phyloP scores from a whole-genome alignment of 352 stramenopile genomes.

The Pythium dissotocum region DNA sequence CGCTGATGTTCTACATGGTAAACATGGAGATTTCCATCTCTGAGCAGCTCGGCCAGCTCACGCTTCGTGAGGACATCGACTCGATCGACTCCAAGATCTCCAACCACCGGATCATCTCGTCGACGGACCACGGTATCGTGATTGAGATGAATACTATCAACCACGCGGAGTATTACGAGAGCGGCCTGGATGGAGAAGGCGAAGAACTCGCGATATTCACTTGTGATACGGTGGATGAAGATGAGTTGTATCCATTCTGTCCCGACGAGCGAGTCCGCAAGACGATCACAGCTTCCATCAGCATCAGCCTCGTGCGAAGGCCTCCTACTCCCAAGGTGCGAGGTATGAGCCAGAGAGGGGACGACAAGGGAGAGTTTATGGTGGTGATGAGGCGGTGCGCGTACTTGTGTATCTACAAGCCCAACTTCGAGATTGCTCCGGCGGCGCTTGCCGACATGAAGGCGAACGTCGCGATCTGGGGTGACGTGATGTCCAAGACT shows the following conservation, averaged over 20 bases:
- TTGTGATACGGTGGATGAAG: slow-evolving; percentile 42
- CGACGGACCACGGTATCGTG: slow-evolving; percentile 21
- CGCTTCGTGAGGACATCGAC: slow-evolving; percentile 53
- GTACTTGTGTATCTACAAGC: slow-evolving; percentile 6
- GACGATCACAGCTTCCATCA: slow-evolving; percentile 28
- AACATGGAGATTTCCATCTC: slow-evolving; percentile 68
- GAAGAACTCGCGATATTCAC: slow-evolving; percentile 34
- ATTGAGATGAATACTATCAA: slow-evolving; percentile 27
- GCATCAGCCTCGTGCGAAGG: slow-evolving; percentile 15
- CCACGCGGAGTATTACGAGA: slow-evolving; percentile 34
- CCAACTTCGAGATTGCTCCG: slow-evolving; percentile 6
- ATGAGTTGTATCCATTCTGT: slow-evolving; percentile 51
- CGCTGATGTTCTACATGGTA: slow-evolving; percentile 41
- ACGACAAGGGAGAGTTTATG: not conserved
- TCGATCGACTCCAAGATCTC: slow-evolving; percentile 33
- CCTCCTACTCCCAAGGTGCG: not conserved
- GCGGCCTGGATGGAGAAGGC: slow-evolving; percentile 14
- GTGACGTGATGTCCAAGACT: slow-evolving; percentile 7
- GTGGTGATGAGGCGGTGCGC: slow-evolving; percentile 6
- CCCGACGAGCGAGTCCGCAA: slow-evolving; percentile 25
- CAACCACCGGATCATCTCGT: slow-evolving; percentile 50
- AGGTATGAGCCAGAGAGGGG: not conserved
- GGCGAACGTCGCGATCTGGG: not conserved
- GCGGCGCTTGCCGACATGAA: slow-evolving; percentile 5
- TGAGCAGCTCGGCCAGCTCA: slow-evolving; percentile 46